Evolutionary conservation across 2,329 filamentous ascomycete species (phyloP).

Genomic region (Hypoxylon sp.): DNA sequence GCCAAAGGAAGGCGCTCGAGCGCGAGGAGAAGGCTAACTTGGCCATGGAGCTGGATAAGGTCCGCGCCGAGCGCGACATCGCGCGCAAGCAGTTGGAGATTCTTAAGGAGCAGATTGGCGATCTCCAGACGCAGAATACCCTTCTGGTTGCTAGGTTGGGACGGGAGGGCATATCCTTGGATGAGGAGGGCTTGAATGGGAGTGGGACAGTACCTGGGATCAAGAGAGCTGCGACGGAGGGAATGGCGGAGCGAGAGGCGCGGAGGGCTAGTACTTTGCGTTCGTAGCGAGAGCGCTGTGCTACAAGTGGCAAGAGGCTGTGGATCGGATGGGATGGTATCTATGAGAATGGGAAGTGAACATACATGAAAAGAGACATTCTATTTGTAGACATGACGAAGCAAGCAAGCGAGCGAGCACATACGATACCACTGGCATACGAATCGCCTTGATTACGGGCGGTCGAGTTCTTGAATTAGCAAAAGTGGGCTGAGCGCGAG

Average conservation of each 20-base stretch:
- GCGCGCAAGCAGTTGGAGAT: conserved; percentile 68
- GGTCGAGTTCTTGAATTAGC: conserved; percentile 9
- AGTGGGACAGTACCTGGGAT: conserved; percentile 1
- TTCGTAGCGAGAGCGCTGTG: conserved; percentile 17
- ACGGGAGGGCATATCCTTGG: conserved; percentile 54
- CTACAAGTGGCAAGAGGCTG: background rate
- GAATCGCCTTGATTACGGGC: conserved; percentile 11
- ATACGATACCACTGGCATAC: background rate
- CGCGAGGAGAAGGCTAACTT: conserved; percentile 67
- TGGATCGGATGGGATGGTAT: background rate
- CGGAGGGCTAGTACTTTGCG: conserved; percentile 3
- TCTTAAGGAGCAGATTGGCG: conserved; percentile 68
- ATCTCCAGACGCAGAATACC: conserved; percentile 73
- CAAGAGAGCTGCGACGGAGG: conserved; percentile 37
- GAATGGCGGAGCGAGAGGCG: conserved; percentile 5
- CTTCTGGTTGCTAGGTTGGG: conserved; percentile 69
- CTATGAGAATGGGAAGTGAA: background rate
- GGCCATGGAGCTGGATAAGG: conserved; percentile 67
- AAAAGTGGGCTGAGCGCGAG: conserved; percentile 14
- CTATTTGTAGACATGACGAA: conserved; percentile 1
- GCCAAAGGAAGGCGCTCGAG: conserved; percentile 66
- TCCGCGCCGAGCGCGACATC: conserved; percentile 66
- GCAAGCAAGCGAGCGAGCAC: background rate
- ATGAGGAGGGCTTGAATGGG: conserved; percentile 9
- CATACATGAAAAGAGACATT: background rate